Evolutionary conservation across 805 yeast genomes (phyloP).

Genomic region (Cyberlindnera maritima): DNA sequence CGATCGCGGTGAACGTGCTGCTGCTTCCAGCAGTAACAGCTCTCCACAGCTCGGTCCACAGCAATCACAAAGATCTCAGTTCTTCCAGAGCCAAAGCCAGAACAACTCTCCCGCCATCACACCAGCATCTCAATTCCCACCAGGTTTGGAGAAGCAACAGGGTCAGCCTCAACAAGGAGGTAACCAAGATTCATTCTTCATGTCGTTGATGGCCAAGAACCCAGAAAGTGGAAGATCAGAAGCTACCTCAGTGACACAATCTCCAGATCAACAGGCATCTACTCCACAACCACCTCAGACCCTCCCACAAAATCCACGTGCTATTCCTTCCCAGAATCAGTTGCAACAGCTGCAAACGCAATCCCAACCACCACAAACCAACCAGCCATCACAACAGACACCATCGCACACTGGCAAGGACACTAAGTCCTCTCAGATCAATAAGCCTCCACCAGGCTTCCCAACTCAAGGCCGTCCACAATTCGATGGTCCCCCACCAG

Average conservation of each 20-base stretch:
- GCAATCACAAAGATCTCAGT: conserved; percentile 14
- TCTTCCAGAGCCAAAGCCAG: conserved; percentile 13
- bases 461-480: conserved; percentile 1
- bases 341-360: conserved; percentile 8
- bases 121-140: conserved; percentile 18
- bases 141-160: conserved; percentile 16
- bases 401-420: not conserved
- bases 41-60: not conserved
- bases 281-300: conserved; percentile 7
- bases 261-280: conserved; percentile 5
- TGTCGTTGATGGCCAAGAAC: conserved; percentile 23
- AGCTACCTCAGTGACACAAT: conserved; percentile 4
- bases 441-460: conserved; percentile 10
- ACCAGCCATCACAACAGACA: conserved; percentile 2
- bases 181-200: conserved; percentile 25
- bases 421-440: not conserved
- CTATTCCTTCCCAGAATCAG: conserved; percentile 5
- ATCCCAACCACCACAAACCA: not conserved
- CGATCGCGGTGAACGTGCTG: conserved; percentile 21
- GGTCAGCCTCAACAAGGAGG: conserved; percentile 10
- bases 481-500: conserved; percentile 9
- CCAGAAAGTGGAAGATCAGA: conserved; percentile 10
- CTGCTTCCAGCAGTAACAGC: not conserved
- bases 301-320: conserved; percentile 1
- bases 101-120: conserved; percentile 11